phyloP scores from a whole-genome alignment of 1,139 yeast genomes.

The Suhomyces bolitotheri region DNA sequence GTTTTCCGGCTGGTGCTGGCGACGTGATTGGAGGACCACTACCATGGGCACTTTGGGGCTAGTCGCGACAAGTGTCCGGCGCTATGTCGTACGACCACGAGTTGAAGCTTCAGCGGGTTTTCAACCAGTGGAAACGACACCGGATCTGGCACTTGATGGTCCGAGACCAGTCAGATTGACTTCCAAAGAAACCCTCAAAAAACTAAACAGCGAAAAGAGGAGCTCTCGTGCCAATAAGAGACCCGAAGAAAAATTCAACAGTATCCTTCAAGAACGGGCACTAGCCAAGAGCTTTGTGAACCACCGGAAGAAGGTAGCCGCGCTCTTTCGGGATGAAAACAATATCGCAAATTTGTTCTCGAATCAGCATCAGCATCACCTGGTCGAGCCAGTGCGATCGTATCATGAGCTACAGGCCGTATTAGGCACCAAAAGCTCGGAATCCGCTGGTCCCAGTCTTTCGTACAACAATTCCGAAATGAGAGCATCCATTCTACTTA shows the following conservation, averaged over 20 bases:
- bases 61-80: too few species aligned
- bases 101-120: too few species aligned
- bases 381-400: not conserved
- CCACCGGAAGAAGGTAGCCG: constrained; percentile 23
- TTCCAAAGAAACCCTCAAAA: constrained; percentile 1
- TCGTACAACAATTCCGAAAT: constrained; percentile 22
- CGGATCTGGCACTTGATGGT: too few species aligned
- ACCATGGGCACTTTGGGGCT: too few species aligned
- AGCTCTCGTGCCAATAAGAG: constrained; percentile 11
- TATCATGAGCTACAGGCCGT: constrained; percentile 2
- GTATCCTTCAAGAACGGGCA: constrained; percentile 13
- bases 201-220: constrained; percentile 9
- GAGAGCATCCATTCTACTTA: constrained; percentile 22
- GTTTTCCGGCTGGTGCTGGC: too few species aligned
- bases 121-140: too few species aligned
- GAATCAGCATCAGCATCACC: not conserved
- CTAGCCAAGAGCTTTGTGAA: constrained; percentile 18
- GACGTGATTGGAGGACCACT: too few species aligned
- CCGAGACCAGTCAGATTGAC: constrained; percentile 1
- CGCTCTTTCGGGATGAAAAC: constrained; percentile 18
- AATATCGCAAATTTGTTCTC: constrained; percentile 20
- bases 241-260: constrained; percentile 6
- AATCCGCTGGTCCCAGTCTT: constrained; percentile 1
- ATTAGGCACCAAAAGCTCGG: not conserved
- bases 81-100: too few species aligned